phyloP scores from a whole-genome alignment of 176 grass and related monocot genomes.

The Oryza coarctata region DNA sequence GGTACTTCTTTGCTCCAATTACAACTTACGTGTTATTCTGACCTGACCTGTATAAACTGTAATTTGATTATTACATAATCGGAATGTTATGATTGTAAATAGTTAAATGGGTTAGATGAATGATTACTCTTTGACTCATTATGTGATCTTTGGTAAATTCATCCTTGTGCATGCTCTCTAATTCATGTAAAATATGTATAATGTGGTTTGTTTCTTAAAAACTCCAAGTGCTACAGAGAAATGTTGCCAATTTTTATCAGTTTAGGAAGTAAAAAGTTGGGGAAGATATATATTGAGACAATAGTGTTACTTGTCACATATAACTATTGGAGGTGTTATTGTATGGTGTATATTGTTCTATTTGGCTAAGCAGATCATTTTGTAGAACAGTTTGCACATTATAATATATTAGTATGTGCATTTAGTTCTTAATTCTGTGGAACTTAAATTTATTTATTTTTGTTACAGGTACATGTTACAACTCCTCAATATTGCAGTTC shows the following conservation, averaged over 20 bases:
- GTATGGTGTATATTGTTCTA: background rate
- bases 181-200: conserved; percentile 2
- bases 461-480: conserved; percentile 78
- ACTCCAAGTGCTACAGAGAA: conserved; percentile 12
- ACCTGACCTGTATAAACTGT: background rate
- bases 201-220: conserved; percentile 8
- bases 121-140: background rate
- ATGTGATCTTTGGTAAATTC: conserved; percentile 2
- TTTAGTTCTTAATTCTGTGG: conserved; percentile 1
- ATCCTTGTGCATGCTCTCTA: background rate
- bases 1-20: conserved; percentile 44
- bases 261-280: background rate
- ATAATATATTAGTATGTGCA: conserved; percentile 4
- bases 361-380: background rate
- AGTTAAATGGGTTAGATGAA: conserved; percentile 9
- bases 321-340: background rate
- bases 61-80: background rate
- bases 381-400: background rate
- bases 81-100: background rate
- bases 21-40: conserved; percentile 2
- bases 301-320: conserved; percentile 8
- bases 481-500: conserved; percentile 76
- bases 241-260: background rate
- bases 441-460: conserved; percentile 22
- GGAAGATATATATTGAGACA: background rate